Conservation (phyloP, 2,329 filamentous ascomycete genomes). For the Triangularia verruculosa region DNA sequence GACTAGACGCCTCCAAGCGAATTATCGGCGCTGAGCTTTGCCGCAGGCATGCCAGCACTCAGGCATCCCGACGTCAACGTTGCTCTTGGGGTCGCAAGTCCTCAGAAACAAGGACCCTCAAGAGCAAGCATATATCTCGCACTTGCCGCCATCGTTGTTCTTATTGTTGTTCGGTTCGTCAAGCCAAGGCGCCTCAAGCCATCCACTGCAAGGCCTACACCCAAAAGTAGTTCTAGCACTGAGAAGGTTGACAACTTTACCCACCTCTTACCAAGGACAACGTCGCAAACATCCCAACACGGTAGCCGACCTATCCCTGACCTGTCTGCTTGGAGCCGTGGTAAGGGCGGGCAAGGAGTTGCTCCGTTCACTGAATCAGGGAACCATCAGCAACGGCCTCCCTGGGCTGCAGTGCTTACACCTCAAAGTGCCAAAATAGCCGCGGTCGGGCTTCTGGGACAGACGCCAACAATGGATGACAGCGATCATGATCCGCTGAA, state of each 20-base stretch:
- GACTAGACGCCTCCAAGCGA: constrained; percentile 20
- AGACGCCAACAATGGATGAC: constrained; percentile 24
- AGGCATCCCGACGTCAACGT: constrained; percentile 34
- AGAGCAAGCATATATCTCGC: constrained; percentile 30
- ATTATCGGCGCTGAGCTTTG: constrained; percentile 24
- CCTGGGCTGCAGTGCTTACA: constrained; percentile 15
- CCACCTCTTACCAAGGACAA: background rate
- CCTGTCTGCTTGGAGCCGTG: background rate
- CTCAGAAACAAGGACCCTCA: constrained; percentile 22
- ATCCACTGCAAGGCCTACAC: background rate
- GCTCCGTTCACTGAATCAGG: background rate
- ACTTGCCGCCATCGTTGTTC: constrained; percentile 35
- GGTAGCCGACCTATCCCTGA: constrained; percentile 5
- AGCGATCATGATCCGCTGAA: constrained; percentile 17
- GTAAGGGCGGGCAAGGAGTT: constrained; percentile 7
- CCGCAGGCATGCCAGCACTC: constrained; percentile 41
- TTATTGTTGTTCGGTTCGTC: constrained; percentile 31
- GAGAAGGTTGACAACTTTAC: constrained; percentile 6
- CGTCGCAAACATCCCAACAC: constrained; percentile 3
- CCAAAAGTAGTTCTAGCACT: background rate
- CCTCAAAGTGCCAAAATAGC: constrained; percentile 12
- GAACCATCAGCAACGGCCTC: constrained; percentile 9
- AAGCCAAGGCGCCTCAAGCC: background rate
- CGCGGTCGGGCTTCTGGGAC: constrained; percentile 16
- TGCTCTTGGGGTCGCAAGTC: constrained; percentile 30